A percentile compares a stretch with the other conserved stretches of the same genome.
Conservation (phyloP, 306 rosid species). For the Gillenia trifoliata region DNA sequence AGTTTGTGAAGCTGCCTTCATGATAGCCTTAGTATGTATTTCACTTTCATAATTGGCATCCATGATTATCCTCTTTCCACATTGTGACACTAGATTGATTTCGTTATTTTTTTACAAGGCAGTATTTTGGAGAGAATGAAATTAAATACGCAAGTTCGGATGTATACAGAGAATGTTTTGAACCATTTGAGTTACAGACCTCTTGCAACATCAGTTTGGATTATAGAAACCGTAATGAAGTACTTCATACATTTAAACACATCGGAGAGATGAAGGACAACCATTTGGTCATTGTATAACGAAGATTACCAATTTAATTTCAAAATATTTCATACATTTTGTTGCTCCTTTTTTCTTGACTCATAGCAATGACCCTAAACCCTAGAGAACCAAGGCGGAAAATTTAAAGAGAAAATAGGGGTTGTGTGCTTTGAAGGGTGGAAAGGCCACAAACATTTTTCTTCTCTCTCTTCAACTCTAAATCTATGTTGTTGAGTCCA, state of each 20-base stretch:
- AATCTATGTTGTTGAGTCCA: neutral
- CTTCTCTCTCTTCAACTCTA: neutral
- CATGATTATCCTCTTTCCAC: neutral
- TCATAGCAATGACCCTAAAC: conserved; percentile 11
- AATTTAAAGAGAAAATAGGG: neutral
- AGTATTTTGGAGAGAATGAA: no score
- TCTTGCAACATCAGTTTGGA: neutral
- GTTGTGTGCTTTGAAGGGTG: neutral
- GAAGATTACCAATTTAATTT: neutral
- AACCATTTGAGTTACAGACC: neutral
- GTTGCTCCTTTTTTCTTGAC: neutral
- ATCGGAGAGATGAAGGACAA: neutral
- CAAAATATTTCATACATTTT: conserved; percentile 10
- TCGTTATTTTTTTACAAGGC: neutral
- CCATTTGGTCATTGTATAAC: neutral
- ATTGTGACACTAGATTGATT: neutral
- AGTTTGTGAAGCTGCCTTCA: no score
- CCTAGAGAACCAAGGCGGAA: neutral
- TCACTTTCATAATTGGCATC: neutral
- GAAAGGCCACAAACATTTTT: neutral
- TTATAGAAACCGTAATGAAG: no score
- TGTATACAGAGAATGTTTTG: no score
- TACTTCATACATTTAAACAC: no score
- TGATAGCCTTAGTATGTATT: neutral
- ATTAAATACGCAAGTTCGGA: no score